Evolutionary conservation across 2,329 filamentous ascomycete genomes (phyloP).

Genomic region (Setomelanomma holmii): DNA sequence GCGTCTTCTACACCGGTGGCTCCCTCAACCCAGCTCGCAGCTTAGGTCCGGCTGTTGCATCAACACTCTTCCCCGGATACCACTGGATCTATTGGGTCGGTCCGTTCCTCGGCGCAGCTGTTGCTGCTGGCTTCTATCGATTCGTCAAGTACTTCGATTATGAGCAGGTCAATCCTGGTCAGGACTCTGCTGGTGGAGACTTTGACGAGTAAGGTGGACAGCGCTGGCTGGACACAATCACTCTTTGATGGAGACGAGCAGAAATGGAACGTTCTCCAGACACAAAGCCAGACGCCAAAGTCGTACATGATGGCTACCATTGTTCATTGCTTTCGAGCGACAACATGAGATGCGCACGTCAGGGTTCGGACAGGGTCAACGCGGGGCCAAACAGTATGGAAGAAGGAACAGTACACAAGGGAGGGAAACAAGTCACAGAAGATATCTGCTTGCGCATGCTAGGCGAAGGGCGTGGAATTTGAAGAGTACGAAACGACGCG

Average conservation of each 20-base stretch:
- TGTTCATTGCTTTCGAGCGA: no score
- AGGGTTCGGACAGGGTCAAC: no score
- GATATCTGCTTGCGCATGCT: no score
- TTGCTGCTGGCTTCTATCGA: conserved; percentile 57
- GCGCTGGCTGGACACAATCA: not conserved
- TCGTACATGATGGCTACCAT: no score
- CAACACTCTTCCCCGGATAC: conserved; percentile 37
- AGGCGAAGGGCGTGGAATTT: no score
- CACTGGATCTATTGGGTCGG: conserved; percentile 55
- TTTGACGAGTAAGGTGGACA: not conserved
- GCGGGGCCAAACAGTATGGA: no score
- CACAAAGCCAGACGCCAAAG: no score
- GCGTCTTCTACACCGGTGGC: conserved; percentile 52
- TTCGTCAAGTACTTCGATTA: conserved; percentile 50
- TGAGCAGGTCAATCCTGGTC: conserved; percentile 36
- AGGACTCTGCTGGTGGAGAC: conserved; percentile 22
- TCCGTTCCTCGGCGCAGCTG: conserved; percentile 47
- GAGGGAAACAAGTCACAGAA: no score
- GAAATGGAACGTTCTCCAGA: not conserved
- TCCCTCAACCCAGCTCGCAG: conserved; percentile 54
- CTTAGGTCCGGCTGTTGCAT: conserved; percentile 52
- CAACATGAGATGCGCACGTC: no score
- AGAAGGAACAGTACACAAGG: no score
- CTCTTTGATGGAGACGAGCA: not conserved
- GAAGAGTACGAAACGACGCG: no score